Conservation (phyloP, 2,329 filamentous ascomycete species). For the Aspergillus arachidicola region DNA sequence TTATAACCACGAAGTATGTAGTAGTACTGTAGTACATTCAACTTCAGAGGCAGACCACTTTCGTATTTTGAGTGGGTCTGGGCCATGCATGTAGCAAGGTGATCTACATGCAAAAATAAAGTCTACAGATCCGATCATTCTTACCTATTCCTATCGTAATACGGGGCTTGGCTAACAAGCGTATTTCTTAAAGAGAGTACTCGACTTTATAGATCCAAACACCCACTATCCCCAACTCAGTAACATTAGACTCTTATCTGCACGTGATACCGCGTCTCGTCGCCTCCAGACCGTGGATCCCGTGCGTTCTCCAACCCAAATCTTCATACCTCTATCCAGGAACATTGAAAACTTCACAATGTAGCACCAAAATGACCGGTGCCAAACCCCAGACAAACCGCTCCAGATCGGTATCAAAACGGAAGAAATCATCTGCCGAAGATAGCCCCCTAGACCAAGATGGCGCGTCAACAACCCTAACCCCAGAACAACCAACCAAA, state of each 20-base stretch:
- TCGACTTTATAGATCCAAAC: background rate
- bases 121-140: too few relatives aligned
- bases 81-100: background rate
- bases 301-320: background rate
- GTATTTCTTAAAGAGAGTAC: too few relatives aligned
- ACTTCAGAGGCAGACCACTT: too few relatives aligned
- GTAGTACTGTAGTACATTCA: too few relatives aligned
- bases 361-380: slow-evolving; percentile 6
- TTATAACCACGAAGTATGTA: too few relatives aligned
- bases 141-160: too few relatives aligned
- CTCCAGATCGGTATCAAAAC: background rate
- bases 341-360: background rate
- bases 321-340: background rate
- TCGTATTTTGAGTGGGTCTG: background rate
- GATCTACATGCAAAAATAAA: background rate
- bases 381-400: background rate
- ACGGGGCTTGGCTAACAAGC: too few relatives aligned
- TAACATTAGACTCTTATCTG: slow-evolving; percentile 1
- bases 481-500: background rate
- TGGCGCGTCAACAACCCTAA: background rate
- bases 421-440: background rate
- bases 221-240: slow-evolving; percentile 6
- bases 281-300: background rate
- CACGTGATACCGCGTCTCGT: slow-evolving; percentile 27
- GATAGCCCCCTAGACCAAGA: background rate